These are phyloP conservation scores for Chaetomiaceae sp. DNA, from an alignment of 2,329 filamentous ascomycete genomes.

Conservation along the genomic window DNA sequence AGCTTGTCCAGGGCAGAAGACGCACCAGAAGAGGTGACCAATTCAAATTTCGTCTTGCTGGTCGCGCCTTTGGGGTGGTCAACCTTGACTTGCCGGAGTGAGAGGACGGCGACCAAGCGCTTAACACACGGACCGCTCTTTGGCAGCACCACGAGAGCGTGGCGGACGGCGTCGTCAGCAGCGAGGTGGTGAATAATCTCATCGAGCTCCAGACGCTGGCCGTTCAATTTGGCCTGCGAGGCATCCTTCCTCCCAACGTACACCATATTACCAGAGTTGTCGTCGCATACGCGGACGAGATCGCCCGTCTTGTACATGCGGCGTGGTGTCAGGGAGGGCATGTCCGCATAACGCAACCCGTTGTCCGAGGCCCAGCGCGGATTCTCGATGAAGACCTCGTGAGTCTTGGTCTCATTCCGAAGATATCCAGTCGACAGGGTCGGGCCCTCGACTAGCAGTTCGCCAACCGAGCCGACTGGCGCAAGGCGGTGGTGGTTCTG, in stretches of 20 bases:
- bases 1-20: conserved; percentile 1
- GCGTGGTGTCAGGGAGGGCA: conserved; percentile 43
- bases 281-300: conserved; percentile 22
- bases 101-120: conserved; percentile 20
- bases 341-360: neutral
- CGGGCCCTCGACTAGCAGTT: conserved; percentile 21
- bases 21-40: conserved; percentile 10
- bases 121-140: conserved; percentile 19
- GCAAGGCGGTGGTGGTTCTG: conserved; percentile 23
- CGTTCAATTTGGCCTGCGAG: conserved; percentile 23
- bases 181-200: conserved; percentile 40
- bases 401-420: conserved; percentile 34
- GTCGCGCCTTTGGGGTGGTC: neutral
- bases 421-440: conserved; percentile 19
- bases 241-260: conserved; percentile 23
- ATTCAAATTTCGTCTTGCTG: neutral
- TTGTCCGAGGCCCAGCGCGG: conserved; percentile 30
- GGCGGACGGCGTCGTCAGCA: conserved; percentile 33
- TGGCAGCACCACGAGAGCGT: conserved; percentile 41
- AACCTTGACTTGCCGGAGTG: conserved; percentile 6
- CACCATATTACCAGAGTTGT: conserved; percentile 18
- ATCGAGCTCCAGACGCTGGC: conserved; percentile 28
- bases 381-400: conserved; percentile 39
- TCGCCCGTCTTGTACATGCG: conserved; percentile 38
- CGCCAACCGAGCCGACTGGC: conserved; percentile 19